Evolutionary conservation across 768 basidiomycete genomes (phyloP).

Genomic region (Scleroderma citrinum): DNA sequence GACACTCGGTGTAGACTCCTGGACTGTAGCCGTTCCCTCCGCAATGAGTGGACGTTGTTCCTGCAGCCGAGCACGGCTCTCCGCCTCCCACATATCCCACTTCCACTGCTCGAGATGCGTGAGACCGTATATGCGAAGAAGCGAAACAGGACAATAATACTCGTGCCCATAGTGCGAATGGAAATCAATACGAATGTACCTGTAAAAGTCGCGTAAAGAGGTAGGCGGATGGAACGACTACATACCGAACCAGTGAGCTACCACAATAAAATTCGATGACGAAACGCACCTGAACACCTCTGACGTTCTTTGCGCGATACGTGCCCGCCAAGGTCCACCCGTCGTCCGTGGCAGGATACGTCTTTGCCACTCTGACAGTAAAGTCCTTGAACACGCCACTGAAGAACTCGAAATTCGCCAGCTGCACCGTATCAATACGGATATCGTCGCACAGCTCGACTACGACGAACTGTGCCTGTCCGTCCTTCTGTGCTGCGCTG

Average conservation of each 20-base stretch:
- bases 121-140: constrained; percentile 90
- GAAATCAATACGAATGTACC: constrained; percentile 92
- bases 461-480: constrained; percentile 65
- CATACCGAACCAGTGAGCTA: neutral
- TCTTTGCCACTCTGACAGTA: constrained; percentile 80
- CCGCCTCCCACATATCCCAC: constrained; percentile 78
- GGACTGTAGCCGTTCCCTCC: constrained; percentile 14
- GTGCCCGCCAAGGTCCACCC: constrained; percentile 73
- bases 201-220: constrained; percentile 78
- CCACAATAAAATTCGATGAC: too few species aligned
- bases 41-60: constrained; percentile 20
- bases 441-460: constrained; percentile 98
- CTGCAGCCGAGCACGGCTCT: constrained; percentile 47
- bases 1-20: neutral
- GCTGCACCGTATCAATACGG: constrained; percentile 89
- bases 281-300: constrained; percentile 80
- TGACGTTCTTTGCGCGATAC: constrained; percentile 81
- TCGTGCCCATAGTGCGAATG: constrained; percentile 90
- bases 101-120: constrained; percentile 97
- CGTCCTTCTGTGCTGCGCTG: constrained; percentile 32
- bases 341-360: constrained; percentile 53
- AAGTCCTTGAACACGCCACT: constrained; percentile 94
- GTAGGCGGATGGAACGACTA: constrained; percentile 76
- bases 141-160: constrained; percentile 92
- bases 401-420: constrained; percentile 98